Percentiles rank a stretch among this genome's conserved stretches.
Conservation (phyloP, 1,284 basidiomycete genomes). For the Phlebopus sp. region DNA sequence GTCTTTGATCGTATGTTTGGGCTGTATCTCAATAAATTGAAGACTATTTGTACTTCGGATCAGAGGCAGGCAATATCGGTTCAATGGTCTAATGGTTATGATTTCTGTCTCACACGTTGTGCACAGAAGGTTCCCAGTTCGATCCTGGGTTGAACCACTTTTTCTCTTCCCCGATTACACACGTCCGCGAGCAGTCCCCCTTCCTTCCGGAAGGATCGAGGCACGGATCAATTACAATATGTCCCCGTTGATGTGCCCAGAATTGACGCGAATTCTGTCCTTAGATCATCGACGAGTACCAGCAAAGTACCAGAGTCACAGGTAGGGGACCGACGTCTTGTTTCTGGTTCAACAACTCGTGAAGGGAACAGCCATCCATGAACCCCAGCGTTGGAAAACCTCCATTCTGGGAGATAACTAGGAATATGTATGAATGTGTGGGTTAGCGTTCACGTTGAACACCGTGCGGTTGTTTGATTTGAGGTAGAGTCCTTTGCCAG, state of each 20-base stretch:
- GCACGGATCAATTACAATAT: too few relatives aligned
- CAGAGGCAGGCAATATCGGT: slow-evolving; percentile 13
- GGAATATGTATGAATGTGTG: slow-evolving; percentile 64
- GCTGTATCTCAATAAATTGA: too few relatives aligned
- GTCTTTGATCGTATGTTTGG: too few relatives aligned
- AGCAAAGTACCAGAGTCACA: too few relatives aligned
- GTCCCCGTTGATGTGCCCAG: too few relatives aligned
- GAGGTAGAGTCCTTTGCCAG: slow-evolving; percentile 49
- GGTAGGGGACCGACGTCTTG: too few relatives aligned
- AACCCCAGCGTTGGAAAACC: slow-evolving; percentile 58
- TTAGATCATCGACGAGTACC: too few relatives aligned
- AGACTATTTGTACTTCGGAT: too few relatives aligned
- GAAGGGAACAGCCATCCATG: slow-evolving; percentile 58
- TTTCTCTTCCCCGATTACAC: too few relatives aligned
- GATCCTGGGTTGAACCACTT: slow-evolving; percentile 43
- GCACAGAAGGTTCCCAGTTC: slow-evolving; percentile 48
- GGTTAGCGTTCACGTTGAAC: slow-evolving; percentile 68
- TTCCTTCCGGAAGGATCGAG: too few relatives aligned
- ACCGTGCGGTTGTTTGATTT: slow-evolving; percentile 45
- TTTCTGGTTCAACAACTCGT: slow-evolving; percentile 61
- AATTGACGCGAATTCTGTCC: too few relatives aligned
- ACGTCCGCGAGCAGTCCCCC: too few relatives aligned
- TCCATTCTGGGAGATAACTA: slow-evolving; percentile 18
- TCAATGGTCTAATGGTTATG: slow-evolving; percentile 45
- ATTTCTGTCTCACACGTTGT: slow-evolving; percentile 41